Evolutionary conservation across 352 stramenopile genomes (phyloP), one percentile per base, ranked within the genome.

Genomic region (Aphanomyces astaci): DNA sequence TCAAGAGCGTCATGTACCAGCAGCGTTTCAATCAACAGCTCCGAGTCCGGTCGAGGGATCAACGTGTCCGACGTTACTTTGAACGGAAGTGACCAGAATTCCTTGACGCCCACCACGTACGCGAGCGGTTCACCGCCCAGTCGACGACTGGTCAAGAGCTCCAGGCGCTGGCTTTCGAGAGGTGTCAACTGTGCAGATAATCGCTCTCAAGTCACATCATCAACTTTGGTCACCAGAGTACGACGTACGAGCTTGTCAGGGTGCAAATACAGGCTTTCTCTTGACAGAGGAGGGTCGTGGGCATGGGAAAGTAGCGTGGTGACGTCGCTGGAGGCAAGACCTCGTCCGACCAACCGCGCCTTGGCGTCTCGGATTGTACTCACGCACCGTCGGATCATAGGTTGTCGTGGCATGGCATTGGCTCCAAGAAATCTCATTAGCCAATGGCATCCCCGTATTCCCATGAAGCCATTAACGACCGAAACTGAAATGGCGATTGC

Each of bases 31-130:
- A 94, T 82, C 4, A 94, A 78, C 24, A 89, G 75, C 74, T 94
- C 85, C 53, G 82, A 92, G 62, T 94, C 85, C 36, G 76, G 86
- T n/a, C 85, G 82, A 33, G 85, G 85, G 60, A 94, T 92, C 33
- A 94, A 78, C 28, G 83, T 92, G 22, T 85, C 76, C 0, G 48
- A 71, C 0, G 79, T 76, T 19, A 92, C 81, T 30, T 33, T 15
- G 31, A 92, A 83, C 2, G 75, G 63, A 49, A 92, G 69, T 0
- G 82, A 90, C 83, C 84, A 94, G 64, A 94, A 94, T 71, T 89
- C 83, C 60, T 88, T 89, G 49, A 53, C 46, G 28, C 79, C 81
- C 0, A 80, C 52, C 15, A 92, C 71, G 51, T 92, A 92, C n/a
- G 85, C 85, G 3, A 94, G 73, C 9, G 85, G 85, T 70, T 92